Evolutionary conservation across 169 alveolate species (phyloP), one percentile per base, ranked within the genome.

Genomic region (Cryptosporidium ubiquitum): DNA sequence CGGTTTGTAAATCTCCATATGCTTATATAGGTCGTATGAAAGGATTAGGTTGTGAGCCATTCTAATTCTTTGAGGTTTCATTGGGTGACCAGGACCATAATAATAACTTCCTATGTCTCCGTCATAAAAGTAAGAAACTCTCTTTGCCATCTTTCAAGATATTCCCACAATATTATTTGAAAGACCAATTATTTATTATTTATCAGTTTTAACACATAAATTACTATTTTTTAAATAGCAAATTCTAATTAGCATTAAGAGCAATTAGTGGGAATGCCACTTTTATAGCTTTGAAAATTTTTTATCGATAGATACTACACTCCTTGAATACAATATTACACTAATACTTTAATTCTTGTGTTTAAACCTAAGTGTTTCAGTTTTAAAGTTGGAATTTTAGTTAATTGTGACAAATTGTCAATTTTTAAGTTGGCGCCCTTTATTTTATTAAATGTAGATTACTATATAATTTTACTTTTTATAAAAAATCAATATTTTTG

Each of bases 51-150:
- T 96, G 94, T 98, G 99, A 23, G 99, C 98, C 99, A 98, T 97
- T 68, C 99, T 95, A 18, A 98, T 98, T 91, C 99, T 91, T 91
- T 97, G 99, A 6, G 99, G 99, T 91, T 98, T 98, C 99, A 98
- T 98, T n/a, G 99, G 99, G 91, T 98, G 99, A 5, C 99, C 99
- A 14, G 98, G 98, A 9, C 99, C 99, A 92, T 98, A 98, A 93
- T 98, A 98, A 91, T 95, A 98, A 60, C 98, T 95, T 9, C 99
- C 99, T 40, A 97, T 96, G 73, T 97, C 99, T 35, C 98, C 98
- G 94, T 95, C 98, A 70, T 97, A 95, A 71, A 96, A 96, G 92
- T 97, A 97, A 1, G 97, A 94, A 51, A 96, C 97, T 61, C 97
- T 92, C 70, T 93, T 93, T 60, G 91, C 92, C 93, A 92, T 94